Percentiles rank a stretch among this genome's conserved stretches.
Evolutionary conservation across 768 basidiomycete genomes (phyloP).

Genomic region (Naematelia encephala): DNA sequence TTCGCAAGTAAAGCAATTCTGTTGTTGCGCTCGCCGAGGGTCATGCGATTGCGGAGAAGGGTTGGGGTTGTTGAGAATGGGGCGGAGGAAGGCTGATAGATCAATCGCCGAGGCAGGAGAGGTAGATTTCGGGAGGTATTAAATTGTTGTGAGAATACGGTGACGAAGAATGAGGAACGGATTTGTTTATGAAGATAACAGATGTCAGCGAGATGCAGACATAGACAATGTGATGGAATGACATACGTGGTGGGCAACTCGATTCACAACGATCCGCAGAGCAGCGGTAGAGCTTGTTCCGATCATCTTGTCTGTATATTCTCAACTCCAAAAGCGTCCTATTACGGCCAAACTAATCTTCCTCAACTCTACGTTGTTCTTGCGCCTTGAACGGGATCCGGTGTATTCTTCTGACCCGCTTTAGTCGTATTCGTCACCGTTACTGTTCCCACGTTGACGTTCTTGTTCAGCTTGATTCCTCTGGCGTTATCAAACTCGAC

Average conservation of each 20-base stretch:
- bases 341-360: neutral
- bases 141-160: no score
- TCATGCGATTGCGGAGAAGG: neutral
- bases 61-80: neutral
- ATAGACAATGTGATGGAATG: no score
- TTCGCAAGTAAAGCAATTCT: neutral
- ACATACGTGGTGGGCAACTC: neutral
- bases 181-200: no score
- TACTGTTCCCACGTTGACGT: neutral
- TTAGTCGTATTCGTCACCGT: neutral
- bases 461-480: constrained; percentile 4
- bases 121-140: no score
- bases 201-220: no score
- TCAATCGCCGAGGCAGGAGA: neutral
- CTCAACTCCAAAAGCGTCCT: neutral
- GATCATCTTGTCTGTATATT: constrained; percentile 6
- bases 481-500: constrained; percentile 24
- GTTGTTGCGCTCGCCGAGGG: neutral
- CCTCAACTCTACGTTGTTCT: neutral
- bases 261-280: neutral
- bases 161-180: no score
- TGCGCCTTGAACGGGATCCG: neutral
- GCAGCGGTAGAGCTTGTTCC: constrained; percentile 5
- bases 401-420: neutral
- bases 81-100: no score